phyloP scores from a whole-genome alignment of 345 rosid species.

The Noccaea caerulescens region DNA sequence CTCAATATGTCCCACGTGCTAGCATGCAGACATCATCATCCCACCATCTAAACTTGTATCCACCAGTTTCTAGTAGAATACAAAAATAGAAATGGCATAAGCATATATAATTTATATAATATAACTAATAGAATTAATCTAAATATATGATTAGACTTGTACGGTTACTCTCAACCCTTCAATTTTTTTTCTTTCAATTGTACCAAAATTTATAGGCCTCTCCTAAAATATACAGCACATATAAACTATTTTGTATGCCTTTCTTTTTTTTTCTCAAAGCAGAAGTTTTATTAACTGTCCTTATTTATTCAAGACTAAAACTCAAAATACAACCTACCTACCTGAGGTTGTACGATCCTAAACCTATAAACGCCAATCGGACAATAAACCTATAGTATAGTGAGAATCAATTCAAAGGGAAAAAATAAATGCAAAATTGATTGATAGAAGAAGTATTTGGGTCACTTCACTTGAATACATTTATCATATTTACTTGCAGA shows the following conservation, averaged over 20 bases:
- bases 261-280: too few species aligned
- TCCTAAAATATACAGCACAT: neutral
- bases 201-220: neutral
- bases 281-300: too few species aligned
- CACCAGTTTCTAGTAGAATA: slow-evolving; percentile 2
- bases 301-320: too few species aligned
- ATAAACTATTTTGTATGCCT: neutral
- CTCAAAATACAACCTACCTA: neutral
- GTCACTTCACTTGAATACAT: neutral
- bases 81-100: slow-evolving; percentile 5
- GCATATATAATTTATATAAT: too few species aligned
- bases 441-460: too few species aligned
- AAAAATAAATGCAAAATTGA: too few species aligned
- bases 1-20: slow-evolving; percentile 22
- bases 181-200: neutral
- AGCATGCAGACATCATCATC: slow-evolving; percentile 22
- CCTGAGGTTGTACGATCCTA: neutral
- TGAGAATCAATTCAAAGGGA: too few species aligned
- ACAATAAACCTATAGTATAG: neutral
- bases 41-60: slow-evolving; percentile 9
- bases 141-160: neutral
- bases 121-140: neutral
- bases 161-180: neutral
- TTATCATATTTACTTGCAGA: slow-evolving; percentile 16
- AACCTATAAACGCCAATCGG: neutral